Evolutionary conservation across 352 stramenopile genomes (phyloP), one percentile per base, ranked within the genome.

Genomic region (Globisporangium polare): DNA sequence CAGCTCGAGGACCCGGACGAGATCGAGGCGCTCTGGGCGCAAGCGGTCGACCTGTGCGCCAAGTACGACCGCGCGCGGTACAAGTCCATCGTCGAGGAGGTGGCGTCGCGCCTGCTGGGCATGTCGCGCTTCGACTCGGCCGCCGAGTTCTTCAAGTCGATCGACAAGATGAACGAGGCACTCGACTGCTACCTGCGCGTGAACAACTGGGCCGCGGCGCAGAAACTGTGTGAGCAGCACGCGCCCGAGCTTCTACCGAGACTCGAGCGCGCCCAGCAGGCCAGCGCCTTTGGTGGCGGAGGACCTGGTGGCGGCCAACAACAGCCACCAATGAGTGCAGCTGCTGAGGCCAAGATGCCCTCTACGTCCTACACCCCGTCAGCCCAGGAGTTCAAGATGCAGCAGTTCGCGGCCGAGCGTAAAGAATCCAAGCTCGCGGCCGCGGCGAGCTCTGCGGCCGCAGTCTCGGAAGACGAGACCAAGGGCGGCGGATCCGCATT

Each of bases 141-240:
- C 1, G 94, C 88, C n/a, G 73, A 88, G 42, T 83, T 97, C 37
- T 95, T 97, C 68, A 74, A 90, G 65, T 86, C 82, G 8, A 92
- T 94, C 49, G 83, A 96, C 71, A 92, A 96, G 74, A 89, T 96
- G 73, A 94, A 97, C 62, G 91, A 98, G 66, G 94, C 94, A 4
- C 75, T 98, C 8, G 83, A 94, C 47, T 90, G 88, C 62, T 96
- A 91, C 52, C 66, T 93, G 39, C 80, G 82, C 12, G 76, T 82
- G 17, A 88, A 89, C 65, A 89, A 93, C 68, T 95, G 83, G 82
- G 58, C 60, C 17, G 82, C 74, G 22, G 81, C 83, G 0, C 85
- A 94, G 62, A 88, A 83, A 39, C 69, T 92, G 12, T 94, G 85
- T 49, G 83, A 94, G 47, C 81, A 90, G 58, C 79, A 92, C 57